A percentile compares a stretch with the other conserved stretches of the same genome.
These are phyloP conservation scores for Vigna angularis DNA, from an alignment of 306 rosid species.

Conservation along the genomic window DNA sequence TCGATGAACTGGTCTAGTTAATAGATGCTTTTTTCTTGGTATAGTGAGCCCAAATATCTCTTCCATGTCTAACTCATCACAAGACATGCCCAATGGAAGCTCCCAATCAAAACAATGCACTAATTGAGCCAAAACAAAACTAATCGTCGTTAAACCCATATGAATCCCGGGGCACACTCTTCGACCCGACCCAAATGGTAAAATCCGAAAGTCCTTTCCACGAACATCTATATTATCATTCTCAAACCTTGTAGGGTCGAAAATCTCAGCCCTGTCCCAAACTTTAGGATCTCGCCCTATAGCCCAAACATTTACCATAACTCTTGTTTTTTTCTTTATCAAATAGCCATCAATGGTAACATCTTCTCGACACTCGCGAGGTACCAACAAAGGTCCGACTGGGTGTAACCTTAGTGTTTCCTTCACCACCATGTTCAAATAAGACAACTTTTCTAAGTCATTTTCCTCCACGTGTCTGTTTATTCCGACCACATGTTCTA, in stretches of 20 bases:
- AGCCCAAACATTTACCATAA: conserved; percentile 47
- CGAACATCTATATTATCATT: background rate
- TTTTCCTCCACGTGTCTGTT: conserved; percentile 45
- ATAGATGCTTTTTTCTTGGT: conserved; percentile 27
- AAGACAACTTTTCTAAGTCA: conserved; percentile 43
- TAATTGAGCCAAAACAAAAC: conserved; percentile 42
- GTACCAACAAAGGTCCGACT: conserved; percentile 11
- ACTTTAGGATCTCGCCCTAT: conserved; percentile 44
- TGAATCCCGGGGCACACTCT: conserved; percentile 53
- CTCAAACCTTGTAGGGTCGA: conserved; percentile 45
- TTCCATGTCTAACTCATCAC: conserved; percentile 43
- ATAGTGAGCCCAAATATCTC: conserved; percentile 37
- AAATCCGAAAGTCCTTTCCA: conserved; percentile 47
- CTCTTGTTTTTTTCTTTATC: conserved; percentile 37
- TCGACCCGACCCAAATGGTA: conserved; percentile 57
- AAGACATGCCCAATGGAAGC: conserved; percentile 35
- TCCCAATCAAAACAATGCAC: conserved; percentile 54
- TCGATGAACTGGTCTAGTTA: conserved; percentile 37
- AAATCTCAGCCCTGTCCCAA: conserved; percentile 41
- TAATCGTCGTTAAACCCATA: conserved; percentile 34
- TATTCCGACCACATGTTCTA: conserved; percentile 39
- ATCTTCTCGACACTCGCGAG: conserved; percentile 41
- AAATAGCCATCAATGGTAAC: conserved; percentile 36
- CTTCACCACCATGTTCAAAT: conserved; percentile 52
- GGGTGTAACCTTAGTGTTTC: conserved; percentile 50